phyloP scores from a whole-genome alignment of 306 rosid genomes.

The Dalbergia oliveri region DNA sequence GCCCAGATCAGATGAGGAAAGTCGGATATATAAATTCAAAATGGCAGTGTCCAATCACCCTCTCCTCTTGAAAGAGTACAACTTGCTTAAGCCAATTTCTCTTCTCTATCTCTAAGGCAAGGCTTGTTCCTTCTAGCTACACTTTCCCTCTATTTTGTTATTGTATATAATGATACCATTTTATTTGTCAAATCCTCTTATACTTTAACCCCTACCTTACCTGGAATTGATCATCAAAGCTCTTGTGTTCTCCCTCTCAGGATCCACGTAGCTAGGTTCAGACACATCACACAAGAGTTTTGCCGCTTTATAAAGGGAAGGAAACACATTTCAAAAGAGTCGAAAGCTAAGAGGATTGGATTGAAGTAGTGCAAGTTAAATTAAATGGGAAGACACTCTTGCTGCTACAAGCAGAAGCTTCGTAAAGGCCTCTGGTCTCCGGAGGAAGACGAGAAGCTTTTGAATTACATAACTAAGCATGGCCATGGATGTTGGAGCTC shows the following conservation, averaged over 20 bases:
- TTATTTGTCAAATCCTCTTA: slow-evolving; percentile 52
- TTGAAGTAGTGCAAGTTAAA: no score
- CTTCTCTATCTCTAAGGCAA: background rate
- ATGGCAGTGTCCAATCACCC: slow-evolving; percentile 49
- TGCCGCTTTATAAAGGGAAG: slow-evolving; percentile 23
- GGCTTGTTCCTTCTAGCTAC: slow-evolving; percentile 56
- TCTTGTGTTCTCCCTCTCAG: background rate
- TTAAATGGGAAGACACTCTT: slow-evolving; percentile 95
- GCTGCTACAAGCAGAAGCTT: slow-evolving; percentile 96
- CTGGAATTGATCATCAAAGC: slow-evolving; percentile 41
- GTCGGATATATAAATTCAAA: slow-evolving; percentile 48
- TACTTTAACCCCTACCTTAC: slow-evolving; percentile 36
- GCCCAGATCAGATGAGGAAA: background rate
- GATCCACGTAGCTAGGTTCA: no score
- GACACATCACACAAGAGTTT: background rate
- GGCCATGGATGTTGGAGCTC: slow-evolving; percentile 99
- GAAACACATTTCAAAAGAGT: background rate
- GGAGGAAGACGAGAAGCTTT: slow-evolving; percentile 96
- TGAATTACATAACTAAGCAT: slow-evolving; percentile 82
- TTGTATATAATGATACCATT: slow-evolving; percentile 56
- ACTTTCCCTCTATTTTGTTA: slow-evolving; percentile 51
- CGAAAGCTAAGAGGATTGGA: slow-evolving; percentile 32
- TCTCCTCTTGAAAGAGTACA: slow-evolving; percentile 29
- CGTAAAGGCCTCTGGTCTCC: slow-evolving; percentile 99
- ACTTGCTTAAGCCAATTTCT: slow-evolving; percentile 36